phyloP scores from a whole-genome alignment of 2,329 filamentous ascomycete species.

The Epichloe typhina region DNA sequence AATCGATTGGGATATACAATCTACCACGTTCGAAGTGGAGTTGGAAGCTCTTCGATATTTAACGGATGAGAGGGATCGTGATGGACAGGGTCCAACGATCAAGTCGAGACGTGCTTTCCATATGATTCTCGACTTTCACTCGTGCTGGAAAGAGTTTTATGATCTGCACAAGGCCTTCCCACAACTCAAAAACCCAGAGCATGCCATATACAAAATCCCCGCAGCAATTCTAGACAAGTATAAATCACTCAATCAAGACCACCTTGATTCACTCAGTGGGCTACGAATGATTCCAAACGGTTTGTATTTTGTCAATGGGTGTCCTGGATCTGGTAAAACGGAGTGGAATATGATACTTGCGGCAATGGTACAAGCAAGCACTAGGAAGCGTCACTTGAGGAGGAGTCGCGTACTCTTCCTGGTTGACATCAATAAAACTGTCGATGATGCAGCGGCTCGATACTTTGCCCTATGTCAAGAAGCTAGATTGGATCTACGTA shows the following conservation, averaged over 20 bases:
- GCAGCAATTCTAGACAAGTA: slow-evolving; percentile 16
- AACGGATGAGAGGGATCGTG: slow-evolving; percentile 9
- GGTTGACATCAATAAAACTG: slow-evolving; percentile 33
- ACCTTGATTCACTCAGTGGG: slow-evolving; percentile 21
- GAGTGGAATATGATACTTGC: slow-evolving; percentile 31
- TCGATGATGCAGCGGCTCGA: slow-evolving; percentile 30
- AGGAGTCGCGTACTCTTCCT: slow-evolving; percentile 28
- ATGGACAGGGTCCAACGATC: slow-evolving; percentile 9
- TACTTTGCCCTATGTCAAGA: slow-evolving; percentile 24
- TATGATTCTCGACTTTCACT: slow-evolving; percentile 20
- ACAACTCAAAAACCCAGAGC: slow-evolving; percentile 18
- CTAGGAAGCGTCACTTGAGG: slow-evolving; percentile 9
- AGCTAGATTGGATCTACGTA: slow-evolving; percentile 19
- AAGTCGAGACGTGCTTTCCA: slow-evolving; percentile 17
- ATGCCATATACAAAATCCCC: slow-evolving; percentile 11
- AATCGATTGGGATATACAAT: slow-evolving; percentile 16
- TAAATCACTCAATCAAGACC: slow-evolving; percentile 24
- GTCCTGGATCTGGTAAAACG: slow-evolving; percentile 34
- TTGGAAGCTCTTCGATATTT: slow-evolving; percentile 18
- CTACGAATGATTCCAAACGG: slow-evolving; percentile 27
- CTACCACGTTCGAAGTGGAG: slow-evolving; percentile 20
- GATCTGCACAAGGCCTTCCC: slow-evolving; percentile 18
- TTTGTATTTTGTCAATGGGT: slow-evolving; percentile 31
- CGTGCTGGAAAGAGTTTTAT: slow-evolving; percentile 9
- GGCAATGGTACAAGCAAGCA: slow-evolving; percentile 23